Evolutionary conservation across 2,329 filamentous ascomycete species (phyloP).

Genomic region (Cyphellophora europaea): DNA sequence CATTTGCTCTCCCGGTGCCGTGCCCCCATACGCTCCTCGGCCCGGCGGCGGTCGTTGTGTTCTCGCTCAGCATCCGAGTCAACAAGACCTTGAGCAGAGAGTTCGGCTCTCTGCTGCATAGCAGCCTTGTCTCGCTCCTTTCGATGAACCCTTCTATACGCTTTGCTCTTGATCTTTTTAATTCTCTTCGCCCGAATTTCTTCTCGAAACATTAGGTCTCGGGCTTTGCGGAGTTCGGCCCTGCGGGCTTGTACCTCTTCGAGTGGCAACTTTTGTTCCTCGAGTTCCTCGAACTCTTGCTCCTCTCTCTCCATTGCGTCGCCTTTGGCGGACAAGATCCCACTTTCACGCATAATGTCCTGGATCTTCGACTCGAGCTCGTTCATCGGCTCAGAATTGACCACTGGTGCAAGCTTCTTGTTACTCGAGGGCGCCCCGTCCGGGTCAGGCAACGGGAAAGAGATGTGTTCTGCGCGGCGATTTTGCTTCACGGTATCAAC

Average conservation of each 20-base stretch:
- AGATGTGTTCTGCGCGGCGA: constrained; percentile 78
- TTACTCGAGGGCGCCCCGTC: constrained; percentile 51
- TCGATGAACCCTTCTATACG: constrained; percentile 84
- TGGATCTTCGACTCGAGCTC: constrained; percentile 81
- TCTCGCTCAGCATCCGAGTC: constrained; percentile 57
- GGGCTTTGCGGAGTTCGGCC: constrained; percentile 65
- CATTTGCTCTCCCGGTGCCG: constrained; percentile 85
- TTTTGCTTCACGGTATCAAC: constrained; percentile 92
- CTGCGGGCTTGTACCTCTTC: constrained; percentile 64
- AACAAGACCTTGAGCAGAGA: constrained; percentile 50
- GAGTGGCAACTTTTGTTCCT: constrained; percentile 62
- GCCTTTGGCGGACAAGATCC: constrained; percentile 55
- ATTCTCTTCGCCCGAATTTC: constrained; percentile 82
- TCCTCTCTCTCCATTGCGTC: constrained; percentile 54
- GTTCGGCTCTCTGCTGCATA: constrained; percentile 20
- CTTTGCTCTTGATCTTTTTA: constrained; percentile 98
- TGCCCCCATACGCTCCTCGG: constrained; percentile 74
- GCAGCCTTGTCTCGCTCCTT: constrained; percentile 28
- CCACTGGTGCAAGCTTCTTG: constrained; percentile 54
- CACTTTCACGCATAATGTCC: constrained; percentile 82
- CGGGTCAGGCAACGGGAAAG: constrained; percentile 74
- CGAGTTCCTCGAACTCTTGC: constrained; percentile 58
- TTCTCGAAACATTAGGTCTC: constrained; percentile 81
- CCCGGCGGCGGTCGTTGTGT: constrained; percentile 61
- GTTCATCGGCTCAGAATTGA: constrained; percentile 55